phyloP scores from a whole-genome alignment of 352 stramenopile species.

The Phytopythium chamaehyphon region DNA sequence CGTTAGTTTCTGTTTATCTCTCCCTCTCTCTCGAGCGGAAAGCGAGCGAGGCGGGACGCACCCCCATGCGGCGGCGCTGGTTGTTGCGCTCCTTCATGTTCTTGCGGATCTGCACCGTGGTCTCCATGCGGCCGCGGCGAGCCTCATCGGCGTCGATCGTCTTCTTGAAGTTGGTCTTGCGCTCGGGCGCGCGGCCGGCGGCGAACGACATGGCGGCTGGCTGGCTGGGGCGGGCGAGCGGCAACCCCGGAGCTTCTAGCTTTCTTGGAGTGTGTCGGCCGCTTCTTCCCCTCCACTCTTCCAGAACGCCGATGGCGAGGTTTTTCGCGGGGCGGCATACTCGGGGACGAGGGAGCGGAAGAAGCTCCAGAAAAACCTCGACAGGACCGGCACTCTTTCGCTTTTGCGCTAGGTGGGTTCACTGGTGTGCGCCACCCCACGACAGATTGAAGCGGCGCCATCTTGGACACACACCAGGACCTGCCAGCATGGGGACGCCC shows the following conservation, averaged over 20 bases:
- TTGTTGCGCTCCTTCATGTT: slow-evolving; percentile 80
- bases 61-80: slow-evolving; percentile 62
- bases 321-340: not conserved
- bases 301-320: slow-evolving; percentile 2
- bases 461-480: too few relatives aligned
- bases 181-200: slow-evolving; percentile 60
- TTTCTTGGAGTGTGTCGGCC: slow-evolving; percentile 7
- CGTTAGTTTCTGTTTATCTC: too few relatives aligned
- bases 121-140: slow-evolving; percentile 69
- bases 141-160: slow-evolving; percentile 74
- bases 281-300: slow-evolving; percentile 3
- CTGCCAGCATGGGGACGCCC: too few relatives aligned
- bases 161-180: slow-evolving; percentile 79
- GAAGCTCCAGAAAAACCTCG: not conserved
- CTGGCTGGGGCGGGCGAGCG: slow-evolving; percentile 4
- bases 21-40: too few relatives aligned
- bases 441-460: too few relatives aligned
- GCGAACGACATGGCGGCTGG: slow-evolving; percentile 59
- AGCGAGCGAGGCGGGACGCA: too few relatives aligned
- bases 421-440: too few relatives aligned
- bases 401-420: too few relatives aligned
- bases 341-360: not conserved
- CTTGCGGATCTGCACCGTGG: slow-evolving; percentile 84
- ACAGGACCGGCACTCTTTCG: too few relatives aligned
- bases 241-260: slow-evolving; percentile 10